A percentile compares a stretch with the other conserved stretches of the same genome.
phyloP scores from a whole-genome alignment of 495 filamentous ascomycete genomes.

The Neurospora sp. region DNA sequence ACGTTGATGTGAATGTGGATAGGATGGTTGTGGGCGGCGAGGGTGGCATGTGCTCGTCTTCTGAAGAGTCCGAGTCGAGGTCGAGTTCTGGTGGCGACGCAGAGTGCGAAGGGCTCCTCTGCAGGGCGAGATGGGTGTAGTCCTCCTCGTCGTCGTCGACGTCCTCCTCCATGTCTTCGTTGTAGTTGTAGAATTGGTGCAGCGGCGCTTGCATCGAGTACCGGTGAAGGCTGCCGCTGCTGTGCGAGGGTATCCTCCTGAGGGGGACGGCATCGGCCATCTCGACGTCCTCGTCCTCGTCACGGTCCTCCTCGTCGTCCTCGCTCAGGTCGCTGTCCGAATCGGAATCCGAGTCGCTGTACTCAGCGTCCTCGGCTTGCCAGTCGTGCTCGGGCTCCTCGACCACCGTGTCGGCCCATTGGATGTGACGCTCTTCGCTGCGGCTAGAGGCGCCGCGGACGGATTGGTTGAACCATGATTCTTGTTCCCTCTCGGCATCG shows the following conservation, averaged over 20 bases:
- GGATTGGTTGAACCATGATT: conserved; percentile 95
- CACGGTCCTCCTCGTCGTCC: conserved; percentile 23
- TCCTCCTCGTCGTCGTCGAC: conserved; percentile 59
- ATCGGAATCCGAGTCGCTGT: conserved; percentile 34
- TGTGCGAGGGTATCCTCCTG: conserved; percentile 32
- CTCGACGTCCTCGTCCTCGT: conserved; percentile 41
- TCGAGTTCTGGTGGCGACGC: conserved; percentile 63
- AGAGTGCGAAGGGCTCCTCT: conserved; percentile 61
- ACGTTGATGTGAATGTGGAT: conserved; percentile 44
- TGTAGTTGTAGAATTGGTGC: conserved; percentile 9
- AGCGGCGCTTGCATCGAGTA: conserved; percentile 5
- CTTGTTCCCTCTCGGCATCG: conserved; percentile 90
- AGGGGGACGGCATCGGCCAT: conserved; percentile 42
- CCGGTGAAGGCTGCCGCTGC: conserved; percentile 9
- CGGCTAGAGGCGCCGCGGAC: conserved; percentile 61
- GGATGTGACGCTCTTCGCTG: conserved; percentile 56
- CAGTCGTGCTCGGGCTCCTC: conserved; percentile 66
- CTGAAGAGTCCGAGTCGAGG: conserved; percentile 54
- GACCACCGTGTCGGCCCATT: conserved; percentile 75
- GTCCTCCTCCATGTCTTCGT: conserved; percentile 54
- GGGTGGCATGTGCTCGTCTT: conserved; percentile 67
- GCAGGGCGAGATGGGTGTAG: conserved; percentile 58
- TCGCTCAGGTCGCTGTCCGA: conserved; percentile 18
- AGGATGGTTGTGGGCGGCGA: conserved; percentile 63
- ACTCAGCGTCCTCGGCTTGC: conserved; percentile 55